Percentiles rank a stretch among this genome's conserved stretches.
These are phyloP conservation scores for Ophiosphaerella korrae DNA, from an alignment of 2,329 filamentous ascomycete species.

Conservation along the genomic window DNA sequence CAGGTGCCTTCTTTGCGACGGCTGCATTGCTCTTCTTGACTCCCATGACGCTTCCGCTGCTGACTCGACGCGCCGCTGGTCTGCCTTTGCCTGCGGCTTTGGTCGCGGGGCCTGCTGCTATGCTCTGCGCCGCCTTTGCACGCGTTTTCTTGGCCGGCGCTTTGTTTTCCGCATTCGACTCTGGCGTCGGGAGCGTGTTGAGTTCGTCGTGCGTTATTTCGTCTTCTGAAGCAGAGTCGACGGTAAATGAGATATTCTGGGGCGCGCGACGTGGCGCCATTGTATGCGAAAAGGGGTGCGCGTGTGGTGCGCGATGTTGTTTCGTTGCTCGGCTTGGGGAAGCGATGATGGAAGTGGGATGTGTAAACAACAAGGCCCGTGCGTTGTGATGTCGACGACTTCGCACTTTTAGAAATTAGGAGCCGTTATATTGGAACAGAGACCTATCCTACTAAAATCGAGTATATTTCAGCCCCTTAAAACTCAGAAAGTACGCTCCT, in stretches of 20 bases:
- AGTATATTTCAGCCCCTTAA: too few relatives aligned
- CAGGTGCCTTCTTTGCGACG: slow-evolving; percentile 43
- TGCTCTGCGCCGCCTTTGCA: slow-evolving; percentile 34
- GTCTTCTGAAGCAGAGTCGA: slow-evolving; percentile 50
- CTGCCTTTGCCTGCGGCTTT: slow-evolving; percentile 45
- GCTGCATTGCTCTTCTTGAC: slow-evolving; percentile 45
- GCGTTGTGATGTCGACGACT: not conserved
- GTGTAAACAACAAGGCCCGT: slow-evolving; percentile 13
- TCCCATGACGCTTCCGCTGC: slow-evolving; percentile 38
- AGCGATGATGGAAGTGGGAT: slow-evolving; percentile 8
- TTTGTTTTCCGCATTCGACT: slow-evolving; percentile 49
- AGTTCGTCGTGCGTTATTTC: slow-evolving; percentile 45
- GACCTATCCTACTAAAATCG: too few relatives aligned
- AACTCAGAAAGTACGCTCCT: too few relatives aligned
- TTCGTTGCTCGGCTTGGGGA: slow-evolving; percentile 1
- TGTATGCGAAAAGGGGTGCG: not conserved
- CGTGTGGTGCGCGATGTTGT: not conserved
- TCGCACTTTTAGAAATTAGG: too few relatives aligned
- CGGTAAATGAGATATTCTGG: slow-evolving; percentile 45
- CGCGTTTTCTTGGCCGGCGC: slow-evolving; percentile 42
- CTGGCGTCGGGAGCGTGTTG: slow-evolving; percentile 45
- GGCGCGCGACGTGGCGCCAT: slow-evolving; percentile 43
- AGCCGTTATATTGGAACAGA: too few relatives aligned
- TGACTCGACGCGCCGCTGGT: slow-evolving; percentile 44
- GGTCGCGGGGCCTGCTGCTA: slow-evolving; percentile 26